These are phyloP conservation scores for Grammothele lineata DNA, from an alignment of 768 basidiomycete species.

Conservation along the genomic window DNA sequence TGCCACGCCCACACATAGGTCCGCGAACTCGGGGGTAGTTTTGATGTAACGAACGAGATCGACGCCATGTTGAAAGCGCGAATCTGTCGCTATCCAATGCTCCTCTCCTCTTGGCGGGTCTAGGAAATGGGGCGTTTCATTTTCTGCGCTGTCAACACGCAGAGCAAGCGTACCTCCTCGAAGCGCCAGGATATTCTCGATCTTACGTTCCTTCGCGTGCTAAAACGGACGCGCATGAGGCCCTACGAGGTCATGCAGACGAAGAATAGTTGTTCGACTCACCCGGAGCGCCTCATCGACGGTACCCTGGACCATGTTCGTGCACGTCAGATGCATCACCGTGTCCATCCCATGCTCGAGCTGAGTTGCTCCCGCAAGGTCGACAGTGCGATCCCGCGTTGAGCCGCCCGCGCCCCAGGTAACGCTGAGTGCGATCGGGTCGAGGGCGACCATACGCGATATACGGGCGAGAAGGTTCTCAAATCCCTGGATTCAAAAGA, in stretches of 20 bases:
- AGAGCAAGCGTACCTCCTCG: slow-evolving; percentile 63
- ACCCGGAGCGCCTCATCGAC: slow-evolving; percentile 86
- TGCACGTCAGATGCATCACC: slow-evolving; percentile 93
- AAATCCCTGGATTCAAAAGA: slow-evolving; percentile 60
- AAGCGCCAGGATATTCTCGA: slow-evolving; percentile 87
- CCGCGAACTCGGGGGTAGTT: slow-evolving; percentile 66
- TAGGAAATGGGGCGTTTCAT: too few species aligned
- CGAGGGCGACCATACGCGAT: slow-evolving; percentile 67
- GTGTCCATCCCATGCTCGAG: slow-evolving; percentile 76
- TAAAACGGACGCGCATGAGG: too few species aligned
- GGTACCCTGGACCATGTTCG: slow-evolving; percentile 89
- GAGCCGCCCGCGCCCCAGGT: slow-evolving; percentile 98
- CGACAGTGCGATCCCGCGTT: slow-evolving; percentile 83
- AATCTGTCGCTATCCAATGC: slow-evolving; percentile 84
- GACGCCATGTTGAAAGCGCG: slow-evolving; percentile 75
- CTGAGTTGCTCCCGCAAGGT: slow-evolving; percentile 78
- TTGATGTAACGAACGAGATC: slow-evolving; percentile 94
- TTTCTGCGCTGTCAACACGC: background rate
- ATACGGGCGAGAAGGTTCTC: slow-evolving; percentile 89
- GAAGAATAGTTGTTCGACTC: background rate
- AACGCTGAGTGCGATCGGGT: slow-evolving; percentile 83
- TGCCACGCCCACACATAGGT: slow-evolving; percentile 94
- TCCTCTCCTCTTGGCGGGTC: slow-evolving; percentile 94
- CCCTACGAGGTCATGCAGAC: too few species aligned
- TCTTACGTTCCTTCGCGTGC: slow-evolving; percentile 77